A percentile compares a stretch with the other conserved stretches of the same genome.
Evolutionary conservation across 352 stramenopile species (phyloP).

Genomic region (Phytophthora megakarya): DNA sequence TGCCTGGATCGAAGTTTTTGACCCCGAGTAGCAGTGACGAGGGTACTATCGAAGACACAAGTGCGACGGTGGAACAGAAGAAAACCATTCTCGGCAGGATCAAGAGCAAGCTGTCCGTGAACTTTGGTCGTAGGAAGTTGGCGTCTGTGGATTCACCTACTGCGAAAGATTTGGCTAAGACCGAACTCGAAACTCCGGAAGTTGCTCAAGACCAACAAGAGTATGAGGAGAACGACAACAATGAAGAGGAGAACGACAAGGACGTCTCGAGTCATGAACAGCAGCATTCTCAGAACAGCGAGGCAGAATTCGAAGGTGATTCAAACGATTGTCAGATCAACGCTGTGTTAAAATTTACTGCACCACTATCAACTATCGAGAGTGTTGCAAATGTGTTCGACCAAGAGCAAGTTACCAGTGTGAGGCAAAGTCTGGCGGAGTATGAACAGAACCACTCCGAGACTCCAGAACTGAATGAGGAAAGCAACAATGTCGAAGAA

Average conservation of each 20-base stretch:
- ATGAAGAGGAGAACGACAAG: constrained; percentile 9
- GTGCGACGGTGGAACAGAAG: constrained; percentile 45
- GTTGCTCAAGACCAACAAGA: constrained; percentile 12
- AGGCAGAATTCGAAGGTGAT: not conserved
- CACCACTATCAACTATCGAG: not conserved
- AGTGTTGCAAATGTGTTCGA: not conserved
- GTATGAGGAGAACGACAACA: constrained; percentile 20
- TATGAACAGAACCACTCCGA: constrained; percentile 6
- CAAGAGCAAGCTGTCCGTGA: constrained; percentile 67
- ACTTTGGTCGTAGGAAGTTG: constrained; percentile 53
- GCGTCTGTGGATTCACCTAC: constrained; percentile 31
- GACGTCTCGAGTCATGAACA: not conserved
- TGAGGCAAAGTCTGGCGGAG: constrained; percentile 6
- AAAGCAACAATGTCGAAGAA: constrained; percentile 13
- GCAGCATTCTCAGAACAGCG: not conserved
- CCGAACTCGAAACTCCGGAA: constrained; percentile 20
- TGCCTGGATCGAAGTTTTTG: constrained; percentile 37
- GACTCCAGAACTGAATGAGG: constrained; percentile 9
- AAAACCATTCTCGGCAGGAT: constrained; percentile 69
- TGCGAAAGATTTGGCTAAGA: constrained; percentile 38
- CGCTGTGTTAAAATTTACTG: constrained; percentile 23
- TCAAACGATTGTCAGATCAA: constrained; percentile 5
- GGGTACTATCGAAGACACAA: not conserved
- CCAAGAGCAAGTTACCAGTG: not conserved
- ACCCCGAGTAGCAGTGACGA: constrained; percentile 29